phyloP scores from a whole-genome alignment of 345 rosid species.

The Mangifera indica region DNA sequence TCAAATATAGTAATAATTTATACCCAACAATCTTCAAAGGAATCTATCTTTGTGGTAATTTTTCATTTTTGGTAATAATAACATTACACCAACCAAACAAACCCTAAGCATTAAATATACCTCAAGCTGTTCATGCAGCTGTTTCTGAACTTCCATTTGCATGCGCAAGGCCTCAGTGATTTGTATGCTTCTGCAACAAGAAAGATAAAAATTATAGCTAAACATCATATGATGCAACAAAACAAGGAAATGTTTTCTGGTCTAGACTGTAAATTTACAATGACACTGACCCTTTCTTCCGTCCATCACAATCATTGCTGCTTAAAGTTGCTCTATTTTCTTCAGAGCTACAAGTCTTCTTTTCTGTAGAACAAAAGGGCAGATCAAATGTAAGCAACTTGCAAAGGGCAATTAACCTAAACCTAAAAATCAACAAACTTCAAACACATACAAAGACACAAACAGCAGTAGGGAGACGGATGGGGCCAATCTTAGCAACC shows the following conservation, averaged over 20 bases:
- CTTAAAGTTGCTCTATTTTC: slow-evolving; percentile 54
- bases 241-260: slow-evolving; percentile 5
- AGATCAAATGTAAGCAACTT: neutral
- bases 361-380: slow-evolving; percentile 34
- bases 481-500: too few relatives aligned
- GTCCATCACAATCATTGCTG: slow-evolving; percentile 48
- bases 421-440: too few relatives aligned
- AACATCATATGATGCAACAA: neutral
- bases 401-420: neutral
- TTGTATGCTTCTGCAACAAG: slow-evolving; percentile 42
- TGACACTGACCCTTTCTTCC: slow-evolving; percentile 52
- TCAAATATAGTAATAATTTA: too few relatives aligned
- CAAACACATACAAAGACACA: too few relatives aligned
- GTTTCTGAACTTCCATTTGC: slow-evolving; percentile 89
- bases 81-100: too few relatives aligned
- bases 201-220: neutral
- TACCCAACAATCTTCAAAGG: too few relatives aligned
- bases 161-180: slow-evolving; percentile 67
- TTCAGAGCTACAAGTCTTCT: slow-evolving; percentile 51
- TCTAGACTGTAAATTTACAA: slow-evolving; percentile 10
- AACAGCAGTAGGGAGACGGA: too few relatives aligned
- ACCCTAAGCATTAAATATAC: slow-evolving; percentile 37
- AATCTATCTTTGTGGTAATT: too few relatives aligned
- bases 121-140: slow-evolving; percentile 85
- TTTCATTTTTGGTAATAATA: too few relatives aligned